phyloP scores from a whole-genome alignment of 257 asterid species.

The Knoxia roxburghii region DNA sequence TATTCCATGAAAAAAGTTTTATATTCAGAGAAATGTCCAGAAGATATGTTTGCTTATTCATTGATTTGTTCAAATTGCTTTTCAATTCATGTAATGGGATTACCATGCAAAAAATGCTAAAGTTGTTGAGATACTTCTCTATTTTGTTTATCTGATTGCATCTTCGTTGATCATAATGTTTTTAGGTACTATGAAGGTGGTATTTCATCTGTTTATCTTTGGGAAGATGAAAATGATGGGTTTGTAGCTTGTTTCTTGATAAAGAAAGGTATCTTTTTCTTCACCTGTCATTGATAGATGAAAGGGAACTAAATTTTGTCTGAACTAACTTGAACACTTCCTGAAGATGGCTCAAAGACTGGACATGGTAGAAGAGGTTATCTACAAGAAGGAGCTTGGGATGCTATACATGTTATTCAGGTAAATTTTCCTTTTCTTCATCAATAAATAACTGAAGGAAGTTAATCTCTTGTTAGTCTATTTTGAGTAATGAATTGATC shows the following conservation, averaged over 20 bases:
- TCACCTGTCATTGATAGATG: not conserved
- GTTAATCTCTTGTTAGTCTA: not conserved
- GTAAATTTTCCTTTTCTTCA: slow-evolving; percentile 27
- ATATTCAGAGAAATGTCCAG: not conserved
- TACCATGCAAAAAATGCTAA: too few relatives aligned
- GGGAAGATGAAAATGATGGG: slow-evolving; percentile 88
- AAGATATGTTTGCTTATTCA: not conserved
- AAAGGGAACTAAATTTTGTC: slow-evolving; percentile 10
- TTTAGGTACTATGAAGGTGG: slow-evolving; percentile 99
- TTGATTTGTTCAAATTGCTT: not conserved
- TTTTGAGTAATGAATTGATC: not conserved
- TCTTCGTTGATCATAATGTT: slow-evolving; percentile 42
- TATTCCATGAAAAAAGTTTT: not conserved
- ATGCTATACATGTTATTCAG: slow-evolving; percentile 98
- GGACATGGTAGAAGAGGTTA: slow-evolving; percentile 86
- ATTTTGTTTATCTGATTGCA: slow-evolving; percentile 23
- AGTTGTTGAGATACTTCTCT: too few relatives aligned
- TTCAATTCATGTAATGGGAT: not conserved
- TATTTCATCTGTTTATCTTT: slow-evolving; percentile 83
- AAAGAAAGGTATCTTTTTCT: slow-evolving; percentile 58
- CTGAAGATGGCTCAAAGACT: slow-evolving; percentile 79
- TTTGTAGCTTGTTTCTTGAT: slow-evolving; percentile 90
- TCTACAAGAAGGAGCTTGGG: slow-evolving; percentile 98
- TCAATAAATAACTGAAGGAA: not conserved
- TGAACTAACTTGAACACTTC: slow-evolving; percentile 18